Conservation (phyloP, 1,284 basidiomycete species). For the Irpex rosettiformis region DNA sequence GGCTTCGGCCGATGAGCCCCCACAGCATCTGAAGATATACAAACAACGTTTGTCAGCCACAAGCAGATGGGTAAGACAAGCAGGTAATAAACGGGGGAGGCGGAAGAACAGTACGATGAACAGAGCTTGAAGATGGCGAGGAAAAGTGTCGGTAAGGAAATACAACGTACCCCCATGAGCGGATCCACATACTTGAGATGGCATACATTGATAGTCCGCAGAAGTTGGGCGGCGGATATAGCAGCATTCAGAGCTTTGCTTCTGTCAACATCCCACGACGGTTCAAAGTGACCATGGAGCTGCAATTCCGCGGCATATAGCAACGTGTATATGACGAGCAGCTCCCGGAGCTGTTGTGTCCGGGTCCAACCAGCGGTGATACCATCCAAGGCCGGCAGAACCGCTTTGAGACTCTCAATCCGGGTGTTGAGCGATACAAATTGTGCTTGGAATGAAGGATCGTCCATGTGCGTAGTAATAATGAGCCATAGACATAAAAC, state of each 20-base stretch:
- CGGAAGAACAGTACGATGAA: not conserved
- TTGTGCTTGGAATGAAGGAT: conserved; percentile 21
- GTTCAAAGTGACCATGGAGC: conserved; percentile 31
- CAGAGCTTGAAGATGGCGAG: not conserved
- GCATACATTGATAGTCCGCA: conserved; percentile 19
- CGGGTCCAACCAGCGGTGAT: conserved; percentile 4
- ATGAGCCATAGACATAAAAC: not conserved
- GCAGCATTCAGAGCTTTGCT: conserved; percentile 25
- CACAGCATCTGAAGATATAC: conserved; percentile 7
- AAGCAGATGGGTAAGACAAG: no score
- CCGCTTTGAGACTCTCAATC: conserved; percentile 27
- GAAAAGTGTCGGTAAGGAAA: not conserved
- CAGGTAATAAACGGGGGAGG: not conserved
- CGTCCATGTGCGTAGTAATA: conserved; percentile 7
- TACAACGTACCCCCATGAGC: conserved; percentile 25
- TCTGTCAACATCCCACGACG: conserved; percentile 22
- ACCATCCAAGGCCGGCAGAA: conserved; percentile 22
- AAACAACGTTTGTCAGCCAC: no score
- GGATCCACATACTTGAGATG: conserved; percentile 25
- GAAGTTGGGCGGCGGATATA: conserved; percentile 21
- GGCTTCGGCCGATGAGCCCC: conserved; percentile 5
- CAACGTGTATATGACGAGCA: conserved; percentile 33
- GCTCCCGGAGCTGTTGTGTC: conserved; percentile 20
- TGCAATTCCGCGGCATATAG: conserved; percentile 33
- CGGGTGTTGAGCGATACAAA: conserved; percentile 29